Base-by-base conservation (phyloP, 192 early-diverging fungal genomes). In the Helicostylum pulchrum region DNA sequence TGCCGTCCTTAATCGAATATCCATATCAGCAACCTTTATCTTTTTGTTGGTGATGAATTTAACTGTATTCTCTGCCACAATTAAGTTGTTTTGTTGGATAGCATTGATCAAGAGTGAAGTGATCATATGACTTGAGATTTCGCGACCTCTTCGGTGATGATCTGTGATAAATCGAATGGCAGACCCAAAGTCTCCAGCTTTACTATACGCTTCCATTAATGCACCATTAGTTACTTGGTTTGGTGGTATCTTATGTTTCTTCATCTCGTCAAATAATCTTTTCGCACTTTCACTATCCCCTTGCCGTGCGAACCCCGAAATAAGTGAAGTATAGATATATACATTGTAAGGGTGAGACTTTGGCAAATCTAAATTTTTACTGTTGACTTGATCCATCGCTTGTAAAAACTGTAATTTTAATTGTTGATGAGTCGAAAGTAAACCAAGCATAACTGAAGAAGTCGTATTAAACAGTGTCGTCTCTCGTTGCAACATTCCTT, bases 281-380 rank as follows among this genome's bases (percentile, higher is more conserved):
- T 60, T 67, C 1, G 66, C 66, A 58, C 47, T 59, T 7, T 23
- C 26, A 21, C 23, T 23, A 26, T 73, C 62, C 8, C 55, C 66
- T 21, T 68, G 50, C 3, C 21, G 14, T 39, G 61, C 66, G 26
- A 73, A 53, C 15, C 62, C 51, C 15, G 66, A 20, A 39, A 73
- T 73, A 23, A 73, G 49, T 15, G 66, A 67, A 2, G 71, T 73
- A 39, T 73, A 73, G 21, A 67, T 68, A 53, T 68, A 54, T 17
- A 59, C 61, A 48, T 67, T 64, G 26, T 58, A 67, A 0, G 50
- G 6, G 4, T 64, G 44, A 47, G 48, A n/a, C 9, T 34, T 36
- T 6, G n/a, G 46, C 6, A 12, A 17, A 2, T 48, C 26, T 20
- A 19, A 8, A 23, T 17, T 43, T 3, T 34, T 53, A 17, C 21